Evolutionary conservation across 805 yeast genomes (phyloP).

Genomic region (Huiozyma sinensis): DNA sequence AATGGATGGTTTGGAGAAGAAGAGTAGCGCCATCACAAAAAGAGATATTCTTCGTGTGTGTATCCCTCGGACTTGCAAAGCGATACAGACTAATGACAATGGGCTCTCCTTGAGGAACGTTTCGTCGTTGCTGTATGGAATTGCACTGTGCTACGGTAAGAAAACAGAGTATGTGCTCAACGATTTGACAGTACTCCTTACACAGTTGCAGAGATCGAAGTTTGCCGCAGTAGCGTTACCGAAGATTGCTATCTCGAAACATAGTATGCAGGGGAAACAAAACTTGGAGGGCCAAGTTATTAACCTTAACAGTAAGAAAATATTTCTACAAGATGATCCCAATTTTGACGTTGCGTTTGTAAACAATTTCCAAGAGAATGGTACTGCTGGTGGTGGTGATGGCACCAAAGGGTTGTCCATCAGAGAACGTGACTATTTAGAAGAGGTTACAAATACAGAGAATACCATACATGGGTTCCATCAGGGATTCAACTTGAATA

Average conservation of each 20-base stretch:
- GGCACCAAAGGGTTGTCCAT: slow-evolving; percentile 6
- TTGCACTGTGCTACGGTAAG: slow-evolving; percentile 23
- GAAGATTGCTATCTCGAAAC: background rate
- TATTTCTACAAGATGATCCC: slow-evolving; percentile 20
- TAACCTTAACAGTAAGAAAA: background rate
- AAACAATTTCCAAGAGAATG: slow-evolving; percentile 5
- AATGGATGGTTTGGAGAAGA: background rate
- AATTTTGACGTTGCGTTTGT: slow-evolving; percentile 17
- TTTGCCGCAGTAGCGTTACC: too few species aligned
- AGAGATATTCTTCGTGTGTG: slow-evolving; percentile 25
- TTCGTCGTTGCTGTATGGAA: slow-evolving; percentile 24
- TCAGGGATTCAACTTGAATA: background rate
- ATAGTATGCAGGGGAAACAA: background rate
- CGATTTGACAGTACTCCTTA: slow-evolving; percentile 16
- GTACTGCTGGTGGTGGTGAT: background rate
- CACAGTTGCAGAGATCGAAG: slow-evolving; percentile 14
- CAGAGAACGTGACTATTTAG: slow-evolving; percentile 15
- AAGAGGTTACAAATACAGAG: slow-evolving; percentile 15
- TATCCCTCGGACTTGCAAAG: slow-evolving; percentile 24
- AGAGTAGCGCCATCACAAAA: slow-evolving; percentile 9
- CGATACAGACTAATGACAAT: slow-evolving; percentile 11
- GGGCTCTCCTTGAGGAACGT: slow-evolving; percentile 21
- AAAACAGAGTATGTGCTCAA: slow-evolving; percentile 24
- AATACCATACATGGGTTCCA: slow-evolving; percentile 5
- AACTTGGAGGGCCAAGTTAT: too few species aligned